Evolutionary conservation across 352 stramenopile genomes (phyloP), one percentile per base, ranked within the genome.

Genomic region (Globisporangium nagaii): DNA sequence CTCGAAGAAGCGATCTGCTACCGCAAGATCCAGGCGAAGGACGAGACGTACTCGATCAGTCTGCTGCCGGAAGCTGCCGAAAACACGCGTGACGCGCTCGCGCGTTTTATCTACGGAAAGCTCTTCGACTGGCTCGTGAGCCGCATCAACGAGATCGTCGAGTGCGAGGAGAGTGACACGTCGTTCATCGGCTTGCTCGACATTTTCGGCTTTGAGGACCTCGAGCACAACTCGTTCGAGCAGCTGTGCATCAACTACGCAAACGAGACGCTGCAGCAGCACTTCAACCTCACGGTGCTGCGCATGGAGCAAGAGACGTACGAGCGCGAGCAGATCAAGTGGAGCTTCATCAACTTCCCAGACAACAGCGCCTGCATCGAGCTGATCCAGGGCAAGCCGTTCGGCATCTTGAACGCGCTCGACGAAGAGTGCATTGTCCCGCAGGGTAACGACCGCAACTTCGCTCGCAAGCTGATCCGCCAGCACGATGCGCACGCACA

Each of bases 181-280:
- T 65, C 71, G 2, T 90, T 93, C 56, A 90, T 91, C 59, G 83
- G 81, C 7, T 50, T 95, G 13, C 59, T 95, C 17, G 86, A 96
- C 70, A 96, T 95, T 25, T 95, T 95, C 58, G 85, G 86, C 4
- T 95, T 96, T 54, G 86, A 95, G 62, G 79, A 92, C 49, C 65
- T 95, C 9, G 76, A 74, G 53, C 60, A 85, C 68, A 98, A 98
- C 63, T 94, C 90, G 20, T 98, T 98, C 55, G 95, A 98, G 67
- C 96, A 98, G 49, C 58, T 96, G 8, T 97, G 90, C 64, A 97
- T 97, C 61, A 97, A 97, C 72, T 97, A 95, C 64, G 86, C 86
- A 2, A 97, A 97, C 57, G 90, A 97, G 53, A 96, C 88, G 40
- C 67, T 97, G 27, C 90, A 97, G 73, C 85, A 96, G 47, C 88